phyloP scores from a whole-genome alignment of 208 protist genomes.

The Trichomonas gallinae region DNA sequence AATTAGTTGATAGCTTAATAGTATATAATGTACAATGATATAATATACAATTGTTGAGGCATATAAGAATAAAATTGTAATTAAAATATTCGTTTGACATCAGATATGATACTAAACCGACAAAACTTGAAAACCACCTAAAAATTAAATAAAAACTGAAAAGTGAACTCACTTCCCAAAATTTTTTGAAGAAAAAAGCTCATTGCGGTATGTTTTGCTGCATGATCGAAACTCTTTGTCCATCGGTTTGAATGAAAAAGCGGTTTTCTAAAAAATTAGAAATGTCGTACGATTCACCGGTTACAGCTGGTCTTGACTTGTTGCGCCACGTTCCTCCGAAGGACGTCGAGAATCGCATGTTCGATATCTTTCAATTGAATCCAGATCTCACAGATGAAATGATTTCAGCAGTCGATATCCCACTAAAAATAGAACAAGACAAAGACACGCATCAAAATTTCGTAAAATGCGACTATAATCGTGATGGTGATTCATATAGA shows the following conservation, averaged over 20 bases:
- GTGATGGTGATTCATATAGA: conserved; percentile 68
- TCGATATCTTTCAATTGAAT: neutral
- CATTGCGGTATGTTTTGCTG: no score
- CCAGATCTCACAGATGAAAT: conserved; percentile 58
- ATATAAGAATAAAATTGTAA: no score
- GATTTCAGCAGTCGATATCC: conserved; percentile 59
- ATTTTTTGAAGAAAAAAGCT: no score
- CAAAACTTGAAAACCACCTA: no score
- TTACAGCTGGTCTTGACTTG: neutral
- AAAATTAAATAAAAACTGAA: no score
- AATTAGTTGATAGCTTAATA: no score
- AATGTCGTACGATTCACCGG: neutral
- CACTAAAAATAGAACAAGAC: conserved; percentile 54
- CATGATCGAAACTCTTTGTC: neutral
- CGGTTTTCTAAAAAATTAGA: neutral
- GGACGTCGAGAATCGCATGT: neutral
- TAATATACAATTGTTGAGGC: no score
- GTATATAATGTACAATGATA: no score
- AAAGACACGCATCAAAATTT: conserved; percentile 45
- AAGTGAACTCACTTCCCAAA: no score
- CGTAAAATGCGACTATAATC: conserved; percentile 67
- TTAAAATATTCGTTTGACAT: no score
- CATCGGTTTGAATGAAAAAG: neutral
- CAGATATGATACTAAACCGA: no score
- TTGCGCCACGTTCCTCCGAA: neutral